phyloP scores from a whole-genome alignment of 106 monocot genomes.

The Acorus calamus region DNA sequence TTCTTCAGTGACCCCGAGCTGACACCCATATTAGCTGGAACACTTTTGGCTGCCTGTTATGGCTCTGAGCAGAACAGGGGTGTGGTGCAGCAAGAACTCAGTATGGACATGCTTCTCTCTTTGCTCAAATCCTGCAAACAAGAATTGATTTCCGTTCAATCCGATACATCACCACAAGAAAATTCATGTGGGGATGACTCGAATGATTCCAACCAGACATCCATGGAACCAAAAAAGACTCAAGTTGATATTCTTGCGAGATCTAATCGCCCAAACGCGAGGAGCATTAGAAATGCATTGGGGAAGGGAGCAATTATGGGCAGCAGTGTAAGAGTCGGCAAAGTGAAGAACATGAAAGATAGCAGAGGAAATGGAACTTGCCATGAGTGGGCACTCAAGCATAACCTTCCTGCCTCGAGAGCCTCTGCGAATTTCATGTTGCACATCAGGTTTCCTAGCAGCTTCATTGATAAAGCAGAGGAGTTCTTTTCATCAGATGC shows the following conservation, averaged over 20 bases:
- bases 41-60: constrained; percentile 76
- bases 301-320: constrained; percentile 20
- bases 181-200: constrained; percentile 9
- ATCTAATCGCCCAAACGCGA: constrained; percentile 22
- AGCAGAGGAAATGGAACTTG: constrained; percentile 39
- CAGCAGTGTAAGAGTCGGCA: constrained; percentile 27
- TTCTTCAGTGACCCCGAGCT: constrained; percentile 96
- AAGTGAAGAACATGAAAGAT: constrained; percentile 43
- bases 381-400: constrained; percentile 60
- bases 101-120: constrained; percentile 90
- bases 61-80: constrained; percentile 83
- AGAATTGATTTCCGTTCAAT: constrained; percentile 13
- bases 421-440: constrained; percentile 46
- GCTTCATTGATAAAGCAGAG: constrained; percentile 74
- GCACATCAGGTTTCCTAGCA: constrained; percentile 49
- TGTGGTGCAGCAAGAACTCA: constrained; percentile 85
- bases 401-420: constrained; percentile 30
- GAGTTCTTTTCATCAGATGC: constrained; percentile 44
- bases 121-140: constrained; percentile 67
- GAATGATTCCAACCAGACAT: constrained; percentile 22
- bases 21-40: constrained; percentile 73
- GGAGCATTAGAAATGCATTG: constrained; percentile 8
- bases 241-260: constrained; percentile 28
- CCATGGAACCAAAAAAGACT: constrained; percentile 30
- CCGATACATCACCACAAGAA: constrained; percentile 19